Evolutionary conservation across 768 basidiomycete genomes (phyloP), one percentile per base, ranked within the genome.

Genomic region (Chiua virens): DNA sequence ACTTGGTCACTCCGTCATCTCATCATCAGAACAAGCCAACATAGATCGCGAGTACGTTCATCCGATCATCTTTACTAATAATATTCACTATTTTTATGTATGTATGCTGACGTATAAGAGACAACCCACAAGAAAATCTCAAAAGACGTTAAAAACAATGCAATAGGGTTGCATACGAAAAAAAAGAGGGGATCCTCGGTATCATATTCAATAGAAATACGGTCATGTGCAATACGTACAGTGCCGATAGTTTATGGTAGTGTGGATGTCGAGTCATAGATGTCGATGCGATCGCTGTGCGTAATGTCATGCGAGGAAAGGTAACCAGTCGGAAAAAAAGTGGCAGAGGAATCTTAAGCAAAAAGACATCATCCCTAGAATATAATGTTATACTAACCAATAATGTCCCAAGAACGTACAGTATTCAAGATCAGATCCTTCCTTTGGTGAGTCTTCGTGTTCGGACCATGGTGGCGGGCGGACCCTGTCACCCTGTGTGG

Each of bases 381-480:
- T 69, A 65, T 66, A 68, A 68, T 62, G 68, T 67, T 68, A 68
- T 68, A 54, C 49, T 59, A 58, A 43, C 53, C 55, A 70, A 66
- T 58, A 67, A 57, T 63, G 66, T 70, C 68, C 66, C 66, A 70
- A 70, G 56, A 67, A 68, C 61, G 42, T 68, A 68, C 64, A 67
- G 42, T 63, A 53, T 61, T 49, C 63, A 61, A 65, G 55, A 58
- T 52, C 41, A 34, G 37, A 27, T 52, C 9, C 34, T 28, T 51
- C 55, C 49, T 30, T 30, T 14, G 11, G 30, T 30, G 42, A 52
- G 45, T 48, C 22, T 42, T 50, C 15, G 32, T 49, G 40, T 47
- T 44, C 53, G 8, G 34, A 39, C 38, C 39, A 8, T 56, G 38
- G 44, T 45, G 35, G 40, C 35, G 35, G 42, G 11, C 30, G 20